These are phyloP conservation scores for Oehlia diaphana DNA, from an alignment of 192 early-diverging fungal genomes.

Conservation along the genomic window DNA sequence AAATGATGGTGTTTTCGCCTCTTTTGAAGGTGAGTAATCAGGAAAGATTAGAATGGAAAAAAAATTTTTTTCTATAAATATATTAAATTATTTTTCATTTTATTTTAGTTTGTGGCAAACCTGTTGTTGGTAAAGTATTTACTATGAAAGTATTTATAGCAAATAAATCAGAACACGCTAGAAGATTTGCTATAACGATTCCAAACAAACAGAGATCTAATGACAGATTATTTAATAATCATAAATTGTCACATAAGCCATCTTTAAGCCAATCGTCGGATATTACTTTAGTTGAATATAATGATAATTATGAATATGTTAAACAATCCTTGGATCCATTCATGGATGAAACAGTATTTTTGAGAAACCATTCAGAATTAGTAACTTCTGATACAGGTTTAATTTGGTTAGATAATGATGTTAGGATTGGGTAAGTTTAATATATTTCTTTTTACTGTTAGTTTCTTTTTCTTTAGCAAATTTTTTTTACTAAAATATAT, in stretches of 20 bases:
- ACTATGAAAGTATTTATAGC: conserved; percentile 55
- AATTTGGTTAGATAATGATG: conserved; percentile 58
- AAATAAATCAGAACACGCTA: conserved; percentile 52
- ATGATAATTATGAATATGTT: background rate
- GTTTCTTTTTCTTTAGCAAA: background rate
- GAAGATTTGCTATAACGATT: conserved; percentile 54
- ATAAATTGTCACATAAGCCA: background rate
- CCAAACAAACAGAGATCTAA: conserved; percentile 53
- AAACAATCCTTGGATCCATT: background rate
- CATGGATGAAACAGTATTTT: conserved; percentile 36
- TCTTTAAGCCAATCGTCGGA: background rate
- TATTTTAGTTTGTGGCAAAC: conserved; percentile 35
- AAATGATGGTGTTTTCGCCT: background rate
- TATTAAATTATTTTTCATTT: background rate
- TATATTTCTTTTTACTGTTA: background rate
- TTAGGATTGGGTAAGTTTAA: conserved; percentile 48
- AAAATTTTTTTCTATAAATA: background rate
- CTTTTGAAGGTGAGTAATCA: background rate
- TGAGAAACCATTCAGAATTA: conserved; percentile 53
- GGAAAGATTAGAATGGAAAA: background rate
- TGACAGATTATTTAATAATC: conserved; percentile 21
- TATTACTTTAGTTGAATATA: background rate
- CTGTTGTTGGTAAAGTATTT: conserved; percentile 55
- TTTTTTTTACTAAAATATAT: background rate
- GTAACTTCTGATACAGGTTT: conserved; percentile 59